These are phyloP conservation scores for Melanomma pulvis-pyrius DNA, from an alignment of 495 filamentous ascomycete species.

Conservation along the genomic window DNA sequence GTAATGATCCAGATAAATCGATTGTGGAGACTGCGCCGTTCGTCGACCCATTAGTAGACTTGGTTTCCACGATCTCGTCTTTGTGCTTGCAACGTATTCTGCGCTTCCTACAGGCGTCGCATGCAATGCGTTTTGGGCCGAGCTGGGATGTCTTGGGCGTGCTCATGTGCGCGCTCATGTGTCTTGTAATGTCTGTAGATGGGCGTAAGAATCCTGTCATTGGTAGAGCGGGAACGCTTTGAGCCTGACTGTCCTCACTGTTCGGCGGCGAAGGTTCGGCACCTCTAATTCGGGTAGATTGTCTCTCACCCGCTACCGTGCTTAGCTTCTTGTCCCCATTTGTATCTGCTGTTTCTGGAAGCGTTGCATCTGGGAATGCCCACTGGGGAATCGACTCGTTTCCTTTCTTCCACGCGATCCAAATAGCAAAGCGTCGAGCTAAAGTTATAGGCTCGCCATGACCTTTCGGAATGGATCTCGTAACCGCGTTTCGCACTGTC, in stretches of 20 bases:
- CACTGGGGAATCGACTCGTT: slow-evolving; percentile 69
- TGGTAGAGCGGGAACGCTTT: slow-evolving; percentile 13
- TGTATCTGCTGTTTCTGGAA: slow-evolving; percentile 36
- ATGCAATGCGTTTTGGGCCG: slow-evolving; percentile 51
- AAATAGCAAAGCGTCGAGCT: slow-evolving; percentile 66
- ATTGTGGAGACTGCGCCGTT: neutral
- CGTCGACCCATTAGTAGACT: neutral
- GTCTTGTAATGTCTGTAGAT: slow-evolving; percentile 13
- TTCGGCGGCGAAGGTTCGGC: slow-evolving; percentile 9
- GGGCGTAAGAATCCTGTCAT: slow-evolving; percentile 22
- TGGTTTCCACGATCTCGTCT: slow-evolving; percentile 39
- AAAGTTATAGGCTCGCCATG: slow-evolving; percentile 64
- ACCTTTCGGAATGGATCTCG: slow-evolving; percentile 65
- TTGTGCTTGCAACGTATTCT: slow-evolving; percentile 53
- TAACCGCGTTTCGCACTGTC: slow-evolving; percentile 62
- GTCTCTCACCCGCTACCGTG: slow-evolving; percentile 26
- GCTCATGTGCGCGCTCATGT: slow-evolving; percentile 45
- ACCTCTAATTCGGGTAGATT: slow-evolving; percentile 22
- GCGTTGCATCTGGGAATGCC: slow-evolving; percentile 52
- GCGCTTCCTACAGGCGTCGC: slow-evolving; percentile 49
- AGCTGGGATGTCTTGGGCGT: slow-evolving; percentile 52
- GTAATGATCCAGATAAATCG: slow-evolving; percentile 12
- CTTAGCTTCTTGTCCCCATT: slow-evolving; percentile 44
- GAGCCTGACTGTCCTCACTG: neutral
- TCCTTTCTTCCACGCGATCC: slow-evolving; percentile 75